phyloP scores from a whole-genome alignment of 768 basidiomycete species.

The Lentinula guzmanii region DNA sequence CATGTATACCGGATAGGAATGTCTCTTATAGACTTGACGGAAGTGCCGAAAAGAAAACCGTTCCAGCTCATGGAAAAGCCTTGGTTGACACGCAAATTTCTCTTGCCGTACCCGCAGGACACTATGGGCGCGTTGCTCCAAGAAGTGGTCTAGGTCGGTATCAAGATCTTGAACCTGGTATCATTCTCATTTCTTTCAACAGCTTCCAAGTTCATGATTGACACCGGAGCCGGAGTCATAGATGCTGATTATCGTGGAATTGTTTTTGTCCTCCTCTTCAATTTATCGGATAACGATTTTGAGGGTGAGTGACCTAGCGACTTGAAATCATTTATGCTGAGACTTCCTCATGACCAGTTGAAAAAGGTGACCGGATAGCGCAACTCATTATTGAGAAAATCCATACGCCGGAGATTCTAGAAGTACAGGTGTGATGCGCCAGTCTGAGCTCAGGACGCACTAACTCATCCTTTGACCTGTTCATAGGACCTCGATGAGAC shows the following conservation, averaged over 20 bases:
- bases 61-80: slow-evolving; percentile 90
- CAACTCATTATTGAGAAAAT: slow-evolving; percentile 93
- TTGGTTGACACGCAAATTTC: slow-evolving; percentile 88
- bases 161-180: background rate
- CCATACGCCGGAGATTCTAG: slow-evolving; percentile 75
- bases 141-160: slow-evolving; percentile 86
- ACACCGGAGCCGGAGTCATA: slow-evolving; percentile 95
- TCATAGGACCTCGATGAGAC: slow-evolving; percentile 80
- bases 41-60: slow-evolving; percentile 78
- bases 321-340: background rate
- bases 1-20: background rate
- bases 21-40: slow-evolving; percentile 1
- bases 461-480: slow-evolving; percentile 1
- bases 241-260: slow-evolving; percentile 95
- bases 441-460: slow-evolving; percentile 1
- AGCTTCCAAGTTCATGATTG: slow-evolving; percentile 98
- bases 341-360: slow-evolving; percentile 41
- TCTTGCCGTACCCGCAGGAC: slow-evolving; percentile 88
- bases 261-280: slow-evolving; percentile 90
- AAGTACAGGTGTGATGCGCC: slow-evolving; percentile 65
- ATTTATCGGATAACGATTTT: slow-evolving; percentile 86
- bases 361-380: slow-evolving; percentile 92
- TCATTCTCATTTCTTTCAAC: slow-evolving; percentile 1
- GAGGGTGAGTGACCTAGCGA: slow-evolving; percentile 41
- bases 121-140: slow-evolving; percentile 95